Evolutionary conservation across 495 filamentous ascomycete genomes (phyloP).

Genomic region (Penicillium arizonense): DNA sequence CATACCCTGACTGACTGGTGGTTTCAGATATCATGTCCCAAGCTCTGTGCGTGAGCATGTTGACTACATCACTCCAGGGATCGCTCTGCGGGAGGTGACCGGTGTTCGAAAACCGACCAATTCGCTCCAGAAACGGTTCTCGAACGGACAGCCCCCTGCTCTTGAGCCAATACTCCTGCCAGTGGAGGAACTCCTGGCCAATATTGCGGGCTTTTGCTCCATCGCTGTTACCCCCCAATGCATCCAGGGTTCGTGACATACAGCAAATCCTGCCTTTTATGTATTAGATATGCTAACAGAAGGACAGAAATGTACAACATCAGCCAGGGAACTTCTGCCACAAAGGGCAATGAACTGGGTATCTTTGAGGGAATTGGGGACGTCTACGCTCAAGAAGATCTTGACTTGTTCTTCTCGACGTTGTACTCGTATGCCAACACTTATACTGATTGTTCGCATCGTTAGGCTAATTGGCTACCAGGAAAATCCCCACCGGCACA

Average conservation of each 20-base stretch:
- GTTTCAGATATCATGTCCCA: constrained; percentile 48
- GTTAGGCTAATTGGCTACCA: constrained; percentile 1
- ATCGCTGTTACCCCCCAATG: constrained; percentile 31
- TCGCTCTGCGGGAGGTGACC: constrained; percentile 27
- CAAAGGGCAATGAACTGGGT: constrained; percentile 41
- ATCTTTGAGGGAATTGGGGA: constrained; percentile 44
- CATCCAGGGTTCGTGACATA: constrained; percentile 18
- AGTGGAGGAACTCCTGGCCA: constrained; percentile 12
- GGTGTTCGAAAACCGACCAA: constrained; percentile 1
- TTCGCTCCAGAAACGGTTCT: constrained; percentile 12
- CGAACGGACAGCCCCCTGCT: constrained; percentile 13
- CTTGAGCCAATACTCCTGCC: constrained; percentile 39
- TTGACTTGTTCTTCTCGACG: constrained; percentile 57
- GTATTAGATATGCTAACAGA: background rate
- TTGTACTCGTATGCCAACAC: constrained; percentile 18
- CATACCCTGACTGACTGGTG: background rate
- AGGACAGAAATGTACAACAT: constrained; percentile 43
- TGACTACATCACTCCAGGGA: constrained; percentile 57
- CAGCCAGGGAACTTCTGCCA: constrained; percentile 30
- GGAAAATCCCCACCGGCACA: constrained; percentile 36
- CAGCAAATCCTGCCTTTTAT: background rate
- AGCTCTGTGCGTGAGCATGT: constrained; percentile 47
- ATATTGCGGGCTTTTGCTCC: constrained; percentile 22
- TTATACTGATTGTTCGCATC: background rate
- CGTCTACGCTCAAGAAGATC: constrained; percentile 52